Evolutionary conservation across 2,329 filamentous ascomycete genomes (phyloP), one percentile per base, ranked within the genome.

Genomic region (Ilyonectria sp.): DNA sequence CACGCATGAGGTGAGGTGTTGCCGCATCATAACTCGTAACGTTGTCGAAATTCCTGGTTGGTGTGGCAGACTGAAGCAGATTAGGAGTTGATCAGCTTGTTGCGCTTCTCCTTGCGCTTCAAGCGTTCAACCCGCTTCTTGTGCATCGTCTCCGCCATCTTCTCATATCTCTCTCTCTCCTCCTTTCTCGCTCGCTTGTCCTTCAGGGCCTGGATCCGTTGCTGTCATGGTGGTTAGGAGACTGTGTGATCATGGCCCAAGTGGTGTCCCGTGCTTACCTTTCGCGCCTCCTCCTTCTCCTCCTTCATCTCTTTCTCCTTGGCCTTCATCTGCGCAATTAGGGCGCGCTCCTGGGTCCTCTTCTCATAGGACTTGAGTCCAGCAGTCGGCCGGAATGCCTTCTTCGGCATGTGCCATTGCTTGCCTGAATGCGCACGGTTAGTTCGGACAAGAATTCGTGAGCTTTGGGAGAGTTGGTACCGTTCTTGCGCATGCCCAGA

Each of bases 131-230:
- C 92, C 69, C 95, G 89, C 87, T 97, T 98, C 82, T 90, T 91
- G 85, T 98, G 95, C 96, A 99, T 98, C 86, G 96, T 98, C 84
- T 94, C 94, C 21, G 94, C 95, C 90, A 99, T 90, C 86, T 95
- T 94, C 81, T 94, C 94, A 79, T 95, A 98, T 74, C 95, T 87
- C 77, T 95, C 94, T 82, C 93, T 94, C 86, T 98, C 96, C 76
- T 94, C 95, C 87, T 98, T 98, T 59, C 92, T 93, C 21, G 90
- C 92, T 74, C 94, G 89, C 82, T 92, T 95, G 71, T 97, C 94
- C 77, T 93, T 95, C 78, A 98, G 93, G 11, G 88, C 88, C 77
- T 95, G 89, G 61, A 96, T 90, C 73, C 91, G 91, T 78, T 89
- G 87, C 93, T 97, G 77, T 60, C 44, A 10, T 23, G 11, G 6